Percentiles rank a stretch among this genome's conserved stretches.
phyloP scores from a whole-genome alignment of 768 basidiomycete genomes.

The Boletus insuetus region DNA sequence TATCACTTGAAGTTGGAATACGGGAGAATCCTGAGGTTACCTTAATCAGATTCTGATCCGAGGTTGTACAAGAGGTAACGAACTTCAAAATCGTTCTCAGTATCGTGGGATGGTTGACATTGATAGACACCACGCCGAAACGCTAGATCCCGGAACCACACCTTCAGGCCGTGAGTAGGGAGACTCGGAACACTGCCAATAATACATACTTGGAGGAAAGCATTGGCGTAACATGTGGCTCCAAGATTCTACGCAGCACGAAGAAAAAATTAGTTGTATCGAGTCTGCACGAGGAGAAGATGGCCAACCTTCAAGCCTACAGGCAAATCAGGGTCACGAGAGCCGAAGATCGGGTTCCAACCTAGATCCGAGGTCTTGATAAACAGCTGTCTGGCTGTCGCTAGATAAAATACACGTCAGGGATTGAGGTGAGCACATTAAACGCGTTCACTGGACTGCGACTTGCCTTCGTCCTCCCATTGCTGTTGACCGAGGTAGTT shows the following conservation, averaged over 20 bases:
- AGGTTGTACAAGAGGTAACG: slow-evolving; percentile 7
- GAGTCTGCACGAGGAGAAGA: not conserved
- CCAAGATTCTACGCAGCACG: slow-evolving; percentile 72
- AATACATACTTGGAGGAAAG: slow-evolving; percentile 74
- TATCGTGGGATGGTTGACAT: slow-evolving; percentile 58
- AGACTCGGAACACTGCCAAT: not conserved
- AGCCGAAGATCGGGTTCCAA: slow-evolving; percentile 48
- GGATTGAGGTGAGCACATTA: not conserved
- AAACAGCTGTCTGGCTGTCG: slow-evolving; percentile 48
- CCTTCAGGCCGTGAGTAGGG: slow-evolving; percentile 42
- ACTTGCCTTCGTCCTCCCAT: slow-evolving; percentile 73
- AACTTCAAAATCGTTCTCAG: slow-evolving; percentile 44
- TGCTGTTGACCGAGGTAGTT: slow-evolving; percentile 83
- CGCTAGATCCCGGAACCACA: slow-evolving; percentile 85
- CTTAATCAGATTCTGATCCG: not conserved
- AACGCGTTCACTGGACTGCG: slow-evolving; percentile 10
- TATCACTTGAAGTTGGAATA: slow-evolving; percentile 73
- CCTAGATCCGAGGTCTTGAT: slow-evolving; percentile 52
- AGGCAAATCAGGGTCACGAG: slow-evolving; percentile 55
- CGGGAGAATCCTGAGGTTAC: slow-evolving; percentile 61
- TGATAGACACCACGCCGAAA: slow-evolving; percentile 84
- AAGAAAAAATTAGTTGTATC: slow-evolving; percentile 1
- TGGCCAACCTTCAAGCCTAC: slow-evolving; percentile 71
- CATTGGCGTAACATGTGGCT: slow-evolving; percentile 96
- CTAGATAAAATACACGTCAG: slow-evolving; percentile 34